Base-by-base conservation (phyloP, 1,139 yeast genomes). In the Debaryomycetaceae sp. region DNA sequence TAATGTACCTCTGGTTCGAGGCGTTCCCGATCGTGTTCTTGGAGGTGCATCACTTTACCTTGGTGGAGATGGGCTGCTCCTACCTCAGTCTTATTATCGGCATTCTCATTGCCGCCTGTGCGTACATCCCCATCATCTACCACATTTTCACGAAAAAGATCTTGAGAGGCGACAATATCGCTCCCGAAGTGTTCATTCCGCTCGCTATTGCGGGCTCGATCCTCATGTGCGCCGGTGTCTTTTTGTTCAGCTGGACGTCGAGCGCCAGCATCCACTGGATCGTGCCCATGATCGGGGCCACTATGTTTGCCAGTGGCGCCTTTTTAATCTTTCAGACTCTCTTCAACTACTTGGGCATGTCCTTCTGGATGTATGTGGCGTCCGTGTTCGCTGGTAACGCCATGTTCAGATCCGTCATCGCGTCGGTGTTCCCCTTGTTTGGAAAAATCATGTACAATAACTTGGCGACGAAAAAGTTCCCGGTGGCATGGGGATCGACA, bases 371-470 rank as follows among this genome's bases (percentile, higher is more conserved):
- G 29, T 63, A 59, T 40, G 47, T 68, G 43, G 80, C 79, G 0
- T 71, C 79, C 4, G 77, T 70, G 4, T 72, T 68, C 45, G 77
- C 78, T 2, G 66, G 73, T 16, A 72, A 72, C 40, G 71, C 62
- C 11, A 53, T 72, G 31, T 59, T 62, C 39, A 58, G 80, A 39
- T 62, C 76, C 2, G 53, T 55, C 2, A 56, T 71, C 45, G 82
- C 77, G 0, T 74, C 74, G 22, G 69, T 68, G 4, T 76, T 76
- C 58, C 82, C 83, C 26, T 51, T 76, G 28, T 73, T 76, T 43
- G 80, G 77, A 4, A 47, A 53, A 27, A 59, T 65, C 2, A 55
- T 76, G 61, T 76, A 62, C 40, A 37, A 47, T 25, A 67, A 68
- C 39, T 46, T 70, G 30, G 25, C 57, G 2, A 59, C 62, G 7